Percentiles rank a stretch among this genome's conserved stretches.
Conservation (phyloP, 305 asterid genomes). For the Fraxinus velutina region DNA sequence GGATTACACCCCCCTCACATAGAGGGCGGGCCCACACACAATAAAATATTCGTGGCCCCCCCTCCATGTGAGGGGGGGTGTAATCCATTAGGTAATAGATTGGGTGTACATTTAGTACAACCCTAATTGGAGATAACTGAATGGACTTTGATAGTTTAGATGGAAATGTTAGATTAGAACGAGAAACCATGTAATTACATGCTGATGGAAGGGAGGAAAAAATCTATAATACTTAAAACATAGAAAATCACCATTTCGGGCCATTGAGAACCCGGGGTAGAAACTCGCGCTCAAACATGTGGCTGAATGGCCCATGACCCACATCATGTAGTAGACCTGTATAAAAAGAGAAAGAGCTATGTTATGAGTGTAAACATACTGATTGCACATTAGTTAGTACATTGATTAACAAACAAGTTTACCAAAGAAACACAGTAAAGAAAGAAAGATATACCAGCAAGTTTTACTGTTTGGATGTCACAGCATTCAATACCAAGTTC, state of each 20-base stretch:
- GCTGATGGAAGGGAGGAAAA: conserved; percentile 6
- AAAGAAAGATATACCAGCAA: conserved; percentile 54
- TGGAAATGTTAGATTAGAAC: not conserved
- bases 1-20: too few relatives aligned
- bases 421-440: not conserved
- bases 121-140: not conserved
- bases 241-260: conserved; percentile 50
- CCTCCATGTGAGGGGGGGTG: too few relatives aligned
- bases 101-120: too few relatives aligned
- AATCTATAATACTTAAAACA: not conserved
- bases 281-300: conserved; percentile 77
- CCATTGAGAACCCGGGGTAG: conserved; percentile 58
- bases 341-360: conserved; percentile 25
- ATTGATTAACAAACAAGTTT: conserved; percentile 60
- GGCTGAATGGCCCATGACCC: conserved; percentile 98
- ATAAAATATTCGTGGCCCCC: too few relatives aligned
- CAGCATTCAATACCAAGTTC: conserved; percentile 71
- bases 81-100: too few relatives aligned
- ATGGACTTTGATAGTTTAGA: not conserved
- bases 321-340: conserved; percentile 87
- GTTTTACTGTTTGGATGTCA: conserved; percentile 68
- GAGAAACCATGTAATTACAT: conserved; percentile 13
- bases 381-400: not conserved
- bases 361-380: conserved; percentile 10
- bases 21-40: too few relatives aligned